Evolutionary conservation across 2,329 filamentous ascomycete genomes (phyloP).

Genomic region (Sporothrix pseudoabietina): DNA sequence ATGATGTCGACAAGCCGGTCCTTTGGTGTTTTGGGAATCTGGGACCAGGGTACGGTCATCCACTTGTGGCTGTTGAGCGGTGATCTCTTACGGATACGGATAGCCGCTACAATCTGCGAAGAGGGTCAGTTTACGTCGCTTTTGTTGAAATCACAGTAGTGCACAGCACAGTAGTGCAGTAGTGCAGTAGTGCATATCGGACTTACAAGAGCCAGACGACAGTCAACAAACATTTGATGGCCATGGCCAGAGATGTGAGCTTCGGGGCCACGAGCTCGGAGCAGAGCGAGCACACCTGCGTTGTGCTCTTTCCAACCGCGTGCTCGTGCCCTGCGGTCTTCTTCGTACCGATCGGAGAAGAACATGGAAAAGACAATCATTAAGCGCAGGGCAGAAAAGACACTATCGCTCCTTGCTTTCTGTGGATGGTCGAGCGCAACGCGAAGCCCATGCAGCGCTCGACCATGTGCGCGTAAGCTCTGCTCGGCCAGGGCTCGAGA

Average conservation of each 20-base stretch:
- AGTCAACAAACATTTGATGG: conserved; percentile 36
- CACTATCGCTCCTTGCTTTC: conserved; percentile 33
- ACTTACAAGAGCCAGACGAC: conserved; percentile 33
- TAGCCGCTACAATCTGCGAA: conserved; percentile 32
- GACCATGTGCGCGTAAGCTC: conserved; percentile 34
- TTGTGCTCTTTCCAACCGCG: conserved; percentile 35
- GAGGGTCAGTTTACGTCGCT: background rate
- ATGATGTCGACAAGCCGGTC: conserved; percentile 36
- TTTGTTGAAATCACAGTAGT: background rate
- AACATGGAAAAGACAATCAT: conserved; percentile 38
- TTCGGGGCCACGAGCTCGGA: conserved; percentile 32
- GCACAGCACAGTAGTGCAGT: no score
- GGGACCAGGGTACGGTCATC: conserved; percentile 36
- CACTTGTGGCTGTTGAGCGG: conserved; percentile 32
- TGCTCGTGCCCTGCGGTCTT: conserved; percentile 33
- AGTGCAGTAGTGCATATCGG: background rate
- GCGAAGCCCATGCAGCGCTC: conserved; percentile 33
- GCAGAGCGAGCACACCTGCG: conserved; percentile 32
- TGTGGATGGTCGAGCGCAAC: conserved; percentile 31
- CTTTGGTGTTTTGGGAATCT: conserved; percentile 33
- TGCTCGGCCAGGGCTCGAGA: conserved; percentile 32
- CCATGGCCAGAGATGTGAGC: conserved; percentile 33
- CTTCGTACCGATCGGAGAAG: conserved; percentile 33
- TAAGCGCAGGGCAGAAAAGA: conserved; percentile 34
- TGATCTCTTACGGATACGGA: conserved; percentile 31